Percentiles rank a stretch among this genome's conserved stretches.
Evolutionary conservation across 2,329 filamentous ascomycete genomes (phyloP).

Genomic region (Aureobasidium sp.): DNA sequence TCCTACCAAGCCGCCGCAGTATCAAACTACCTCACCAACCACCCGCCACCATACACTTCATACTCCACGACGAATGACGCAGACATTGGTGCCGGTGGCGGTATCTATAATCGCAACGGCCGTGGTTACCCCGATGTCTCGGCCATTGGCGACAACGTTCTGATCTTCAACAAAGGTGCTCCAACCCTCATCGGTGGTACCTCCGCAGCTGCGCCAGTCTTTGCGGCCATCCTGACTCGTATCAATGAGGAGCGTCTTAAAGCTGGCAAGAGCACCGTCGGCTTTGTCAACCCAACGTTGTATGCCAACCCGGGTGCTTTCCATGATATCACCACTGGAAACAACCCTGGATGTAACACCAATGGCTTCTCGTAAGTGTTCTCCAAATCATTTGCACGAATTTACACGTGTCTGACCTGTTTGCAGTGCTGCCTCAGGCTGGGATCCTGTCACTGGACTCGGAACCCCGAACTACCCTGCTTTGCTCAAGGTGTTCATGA

Average conservation of each 20-base stretch:
- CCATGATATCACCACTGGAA: conserved; percentile 16
- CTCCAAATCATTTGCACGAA: not conserved
- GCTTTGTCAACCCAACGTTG: conserved; percentile 25
- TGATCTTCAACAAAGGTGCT: conserved; percentile 18
- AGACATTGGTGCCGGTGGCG: conserved; percentile 21
- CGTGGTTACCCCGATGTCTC: conserved; percentile 26
- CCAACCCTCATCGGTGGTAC: conserved; percentile 25
- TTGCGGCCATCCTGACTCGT: conserved; percentile 23
- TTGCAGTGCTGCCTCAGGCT: conserved; percentile 11
- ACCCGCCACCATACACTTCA: conserved; percentile 25
- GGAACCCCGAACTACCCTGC: conserved; percentile 18
- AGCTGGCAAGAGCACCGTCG: conserved; percentile 24
- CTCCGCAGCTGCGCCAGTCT: conserved; percentile 23
- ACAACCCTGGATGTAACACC: conserved; percentile 17
- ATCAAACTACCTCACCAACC: conserved; percentile 27
- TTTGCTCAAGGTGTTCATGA: conserved; percentile 15
- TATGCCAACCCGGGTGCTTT: conserved; percentile 16
- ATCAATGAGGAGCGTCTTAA: conserved; percentile 26
- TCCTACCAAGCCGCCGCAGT: conserved; percentile 35
- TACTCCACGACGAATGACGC: conserved; percentile 18
- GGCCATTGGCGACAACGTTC: conserved; percentile 3
- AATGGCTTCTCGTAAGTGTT: conserved; percentile 12
- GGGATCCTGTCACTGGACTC: conserved; percentile 2
- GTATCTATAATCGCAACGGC: conserved; percentile 26
- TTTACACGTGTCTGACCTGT: not conserved